A percentile compares a stretch with the other conserved stretches of the same genome.
Conservation (phyloP, 2,329 filamentous ascomycete genomes). For the Alternaria gaisen region DNA sequence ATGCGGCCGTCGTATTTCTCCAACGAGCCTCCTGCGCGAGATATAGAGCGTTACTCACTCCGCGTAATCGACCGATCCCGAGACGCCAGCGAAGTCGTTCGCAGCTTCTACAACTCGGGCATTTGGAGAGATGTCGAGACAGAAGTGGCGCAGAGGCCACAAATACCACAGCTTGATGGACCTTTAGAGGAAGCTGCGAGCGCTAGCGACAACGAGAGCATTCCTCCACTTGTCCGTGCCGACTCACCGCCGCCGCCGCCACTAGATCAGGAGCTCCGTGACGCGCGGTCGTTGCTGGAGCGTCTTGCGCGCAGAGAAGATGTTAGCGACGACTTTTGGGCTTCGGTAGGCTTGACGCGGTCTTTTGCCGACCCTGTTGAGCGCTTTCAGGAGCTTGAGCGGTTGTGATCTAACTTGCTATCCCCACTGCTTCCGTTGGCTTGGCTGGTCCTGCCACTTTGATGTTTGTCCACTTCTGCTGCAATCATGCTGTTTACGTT, state of each 20-base stretch:
- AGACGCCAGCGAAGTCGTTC: constrained; percentile 41
- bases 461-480: neutral
- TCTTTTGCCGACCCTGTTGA: constrained; percentile 47
- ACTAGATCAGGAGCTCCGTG: constrained; percentile 59
- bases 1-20: constrained; percentile 32
- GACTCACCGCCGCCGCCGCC: constrained; percentile 23
- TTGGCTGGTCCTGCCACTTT: constrained; percentile 12
- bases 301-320: constrained; percentile 75
- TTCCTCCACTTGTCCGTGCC: constrained; percentile 13
- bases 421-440: neutral
- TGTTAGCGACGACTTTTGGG: constrained; percentile 85
- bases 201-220: constrained; percentile 30
- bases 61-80: constrained; percentile 37
- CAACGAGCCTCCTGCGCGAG: constrained; percentile 39
- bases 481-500: neutral
- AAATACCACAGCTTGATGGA: constrained; percentile 28
- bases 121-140: constrained; percentile 13
- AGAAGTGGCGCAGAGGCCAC: constrained; percentile 11
- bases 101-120: constrained; percentile 35
- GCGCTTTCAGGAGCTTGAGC: constrained; percentile 45
- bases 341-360: constrained; percentile 53
- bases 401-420: constrained; percentile 24
- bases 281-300: constrained; percentile 77
- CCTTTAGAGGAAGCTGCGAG: constrained; percentile 29
- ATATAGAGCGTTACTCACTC: constrained; percentile 40